phyloP scores from a whole-genome alignment of 305 asterid species.

The Fraxinus ornus region DNA sequence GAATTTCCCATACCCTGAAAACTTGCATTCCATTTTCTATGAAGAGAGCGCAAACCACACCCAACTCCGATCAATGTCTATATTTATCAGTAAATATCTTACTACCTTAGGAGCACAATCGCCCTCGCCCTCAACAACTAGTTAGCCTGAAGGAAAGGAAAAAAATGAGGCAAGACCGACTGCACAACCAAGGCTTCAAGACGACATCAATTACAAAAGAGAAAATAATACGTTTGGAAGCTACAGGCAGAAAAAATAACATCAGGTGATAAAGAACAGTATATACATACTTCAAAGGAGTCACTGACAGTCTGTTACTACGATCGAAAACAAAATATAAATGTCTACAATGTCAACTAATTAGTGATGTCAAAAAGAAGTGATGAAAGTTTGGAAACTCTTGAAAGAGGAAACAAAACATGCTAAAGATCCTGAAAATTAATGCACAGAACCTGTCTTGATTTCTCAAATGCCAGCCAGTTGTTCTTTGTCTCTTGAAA shows the following conservation, averaged over 20 bases:
- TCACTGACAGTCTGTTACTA: not conserved
- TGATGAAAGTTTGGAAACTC: not conserved
- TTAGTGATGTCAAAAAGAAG: slow-evolving; percentile 1
- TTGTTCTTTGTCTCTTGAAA: not conserved
- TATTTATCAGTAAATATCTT: not conserved
- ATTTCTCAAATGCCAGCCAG: not conserved
- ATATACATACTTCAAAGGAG: not conserved
- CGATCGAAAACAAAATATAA: not conserved
- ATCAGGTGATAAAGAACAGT: not conserved
- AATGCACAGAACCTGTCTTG: not conserved
- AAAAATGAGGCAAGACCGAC: not conserved
- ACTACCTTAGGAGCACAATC: not conserved
- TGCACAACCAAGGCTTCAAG: not conserved
- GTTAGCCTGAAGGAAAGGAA: not conserved
- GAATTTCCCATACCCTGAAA: not conserved
- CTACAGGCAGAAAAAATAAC: not conserved
- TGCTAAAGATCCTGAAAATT: not conserved
- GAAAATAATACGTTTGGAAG: not conserved
- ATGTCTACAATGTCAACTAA: not conserved
- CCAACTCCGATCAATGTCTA: not conserved
- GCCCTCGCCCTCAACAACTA: not conserved
- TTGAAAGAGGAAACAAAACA: not conserved
- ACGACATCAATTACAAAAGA: not conserved
- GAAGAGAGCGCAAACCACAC: not conserved
- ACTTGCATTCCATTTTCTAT: not conserved